These are phyloP conservation scores for Tubosaeta sp. DNA, from an alignment of 768 basidiomycete species.

Conservation along the genomic window DNA sequence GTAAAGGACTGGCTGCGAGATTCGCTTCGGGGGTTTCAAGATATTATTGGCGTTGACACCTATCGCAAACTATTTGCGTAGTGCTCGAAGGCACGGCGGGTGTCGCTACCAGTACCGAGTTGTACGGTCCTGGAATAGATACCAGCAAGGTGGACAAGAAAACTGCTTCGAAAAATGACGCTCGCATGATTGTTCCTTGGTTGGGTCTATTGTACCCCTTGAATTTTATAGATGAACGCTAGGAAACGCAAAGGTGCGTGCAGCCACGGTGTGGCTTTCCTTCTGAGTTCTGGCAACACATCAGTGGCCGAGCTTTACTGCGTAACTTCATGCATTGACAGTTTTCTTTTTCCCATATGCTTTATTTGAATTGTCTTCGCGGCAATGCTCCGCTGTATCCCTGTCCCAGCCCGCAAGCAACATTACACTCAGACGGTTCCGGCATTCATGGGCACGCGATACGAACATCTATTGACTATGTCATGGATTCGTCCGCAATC, in stretches of 20 bases:
- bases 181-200: constrained; percentile 66
- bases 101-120: constrained; percentile 6
- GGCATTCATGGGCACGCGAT: constrained; percentile 33
- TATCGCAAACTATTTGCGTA: constrained; percentile 61
- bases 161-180: constrained; percentile 53
- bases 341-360: constrained; percentile 78
- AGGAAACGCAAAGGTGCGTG: constrained; percentile 66
- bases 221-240: constrained; percentile 63
- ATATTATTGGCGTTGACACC: constrained; percentile 56
- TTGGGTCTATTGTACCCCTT: constrained; percentile 68
- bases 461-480: constrained; percentile 31
- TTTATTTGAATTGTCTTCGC: constrained; percentile 44
- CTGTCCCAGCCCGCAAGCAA: constrained; percentile 55
- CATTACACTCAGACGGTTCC: constrained; percentile 51
- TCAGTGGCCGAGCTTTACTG: not conserved
- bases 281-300: not conserved
- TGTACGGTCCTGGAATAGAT: constrained; percentile 50
- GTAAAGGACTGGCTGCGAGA: constrained; percentile 68
- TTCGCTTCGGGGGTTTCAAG: constrained; percentile 47
- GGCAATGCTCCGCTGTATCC: not conserved
- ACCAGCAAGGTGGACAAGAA: constrained; percentile 50
- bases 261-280: too few species aligned
- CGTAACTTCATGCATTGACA: constrained; percentile 41
- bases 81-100: not conserved
- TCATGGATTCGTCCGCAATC: constrained; percentile 59